Conservation (phyloP, 306 rosid genomes). For the Vigna unguiculata region DNA sequence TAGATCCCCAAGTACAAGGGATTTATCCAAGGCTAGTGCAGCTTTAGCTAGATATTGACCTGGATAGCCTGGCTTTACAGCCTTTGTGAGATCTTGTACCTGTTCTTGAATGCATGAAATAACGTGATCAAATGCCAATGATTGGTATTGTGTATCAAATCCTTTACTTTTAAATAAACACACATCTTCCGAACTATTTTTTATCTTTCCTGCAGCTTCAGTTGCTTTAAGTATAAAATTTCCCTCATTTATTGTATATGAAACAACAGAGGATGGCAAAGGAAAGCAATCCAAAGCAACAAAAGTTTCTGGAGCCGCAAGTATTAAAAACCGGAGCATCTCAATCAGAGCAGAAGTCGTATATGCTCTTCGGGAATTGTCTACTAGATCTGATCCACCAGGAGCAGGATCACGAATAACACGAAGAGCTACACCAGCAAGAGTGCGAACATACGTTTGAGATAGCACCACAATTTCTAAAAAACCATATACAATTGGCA, state of each 20-base stretch:
- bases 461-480: constrained; percentile 83
- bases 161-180: neutral
- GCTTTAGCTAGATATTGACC: constrained; percentile 83
- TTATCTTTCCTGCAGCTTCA: constrained; percentile 67
- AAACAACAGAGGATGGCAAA: constrained; percentile 71
- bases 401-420: constrained; percentile 84
- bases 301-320: constrained; percentile 88
- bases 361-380: constrained; percentile 88
- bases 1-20: constrained; percentile 82
- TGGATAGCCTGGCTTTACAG: constrained; percentile 74
- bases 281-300: constrained; percentile 98
- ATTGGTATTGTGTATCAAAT: neutral
- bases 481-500: constrained; percentile 90
- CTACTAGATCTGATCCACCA: constrained; percentile 97
- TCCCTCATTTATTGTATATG: constrained; percentile 73
- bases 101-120: constrained; percentile 79
- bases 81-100: constrained; percentile 75
- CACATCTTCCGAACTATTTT: constrained; percentile 61
- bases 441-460: constrained; percentile 86
- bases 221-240: constrained; percentile 63
- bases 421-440: constrained; percentile 77
- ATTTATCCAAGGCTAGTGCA: constrained; percentile 75
- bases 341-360: constrained; percentile 79
- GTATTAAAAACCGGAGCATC: constrained; percentile 87
- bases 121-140: constrained; percentile 53